These are phyloP conservation scores for Aquilaria sinensis DNA, from an alignment of 345 rosid species.

Conservation along the genomic window DNA sequence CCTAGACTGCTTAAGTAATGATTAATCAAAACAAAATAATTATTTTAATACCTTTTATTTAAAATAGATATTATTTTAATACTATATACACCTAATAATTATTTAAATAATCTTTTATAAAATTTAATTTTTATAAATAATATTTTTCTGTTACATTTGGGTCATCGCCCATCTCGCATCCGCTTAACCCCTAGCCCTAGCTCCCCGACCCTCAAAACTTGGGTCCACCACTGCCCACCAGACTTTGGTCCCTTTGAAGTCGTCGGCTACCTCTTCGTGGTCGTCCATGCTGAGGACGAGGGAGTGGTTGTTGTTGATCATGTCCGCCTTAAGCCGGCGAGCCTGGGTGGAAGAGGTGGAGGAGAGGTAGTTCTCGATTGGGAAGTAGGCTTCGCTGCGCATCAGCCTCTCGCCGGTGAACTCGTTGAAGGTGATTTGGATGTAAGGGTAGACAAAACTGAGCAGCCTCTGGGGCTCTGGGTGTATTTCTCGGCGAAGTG, in stretches of 20 bases:
- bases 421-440: constrained; percentile 46
- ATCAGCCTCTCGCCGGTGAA: constrained; percentile 35
- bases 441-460: constrained; percentile 32
- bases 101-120: no score
- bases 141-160: no score
- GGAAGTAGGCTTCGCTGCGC: constrained; percentile 39
- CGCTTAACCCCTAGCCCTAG: no score
- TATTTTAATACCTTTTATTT: no score
- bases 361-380: constrained; percentile 48
- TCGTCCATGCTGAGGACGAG: constrained; percentile 61
- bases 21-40: no score
- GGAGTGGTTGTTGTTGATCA: constrained; percentile 28
- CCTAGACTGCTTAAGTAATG: no score
- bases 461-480: constrained; percentile 18
- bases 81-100: no score
- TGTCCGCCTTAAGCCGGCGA: constrained; percentile 43
- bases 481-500: constrained; percentile 17
- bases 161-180: no score
- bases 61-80: no score
- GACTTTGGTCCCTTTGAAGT: constrained; percentile 28
- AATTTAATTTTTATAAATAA: no score
- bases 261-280: constrained; percentile 46
- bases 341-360: constrained; percentile 37
- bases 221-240: constrained; percentile 13
- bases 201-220: no score